Conservation (phyloP, 495 filamentous ascomycete genomes). For the Achaetomiella virescens region DNA sequence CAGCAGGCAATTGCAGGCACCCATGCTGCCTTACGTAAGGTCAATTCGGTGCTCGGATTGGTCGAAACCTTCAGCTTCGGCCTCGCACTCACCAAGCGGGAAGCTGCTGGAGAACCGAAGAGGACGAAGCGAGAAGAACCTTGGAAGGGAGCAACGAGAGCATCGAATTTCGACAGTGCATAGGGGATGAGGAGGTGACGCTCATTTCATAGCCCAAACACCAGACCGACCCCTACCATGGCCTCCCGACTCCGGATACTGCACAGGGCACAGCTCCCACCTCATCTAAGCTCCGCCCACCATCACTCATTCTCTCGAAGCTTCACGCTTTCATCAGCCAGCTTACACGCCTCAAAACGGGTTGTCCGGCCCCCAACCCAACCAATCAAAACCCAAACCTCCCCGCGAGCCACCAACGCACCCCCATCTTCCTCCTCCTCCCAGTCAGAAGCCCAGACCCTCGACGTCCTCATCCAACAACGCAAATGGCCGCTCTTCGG, state of each 20-base stretch:
- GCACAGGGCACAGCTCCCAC: neutral
- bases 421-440: neutral
- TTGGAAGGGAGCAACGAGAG: too few species aligned
- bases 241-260: constrained; percentile 8
- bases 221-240: constrained; percentile 6
- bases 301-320: neutral
- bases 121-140: too few species aligned
- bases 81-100: neutral
- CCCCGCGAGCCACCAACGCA: neutral
- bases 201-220: neutral
- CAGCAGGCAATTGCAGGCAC: constrained; percentile 3
- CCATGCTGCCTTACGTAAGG: constrained; percentile 1
- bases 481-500: constrained; percentile 24
- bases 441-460: constrained; percentile 2
- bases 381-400: neutral
- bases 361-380: neutral
- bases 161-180: neutral
- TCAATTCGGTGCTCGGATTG: neutral
- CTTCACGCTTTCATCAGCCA: constrained; percentile 10
- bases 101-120: too few species aligned
- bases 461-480: constrained; percentile 17
- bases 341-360: constrained; percentile 3
- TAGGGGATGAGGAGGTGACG: constrained; percentile 5
- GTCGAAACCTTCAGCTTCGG: neutral
- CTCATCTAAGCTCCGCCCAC: neutral